These are phyloP conservation scores for Oryza coarctata DNA, from an alignment of 176 grass and related monocot genomes.

Conservation along the genomic window DNA sequence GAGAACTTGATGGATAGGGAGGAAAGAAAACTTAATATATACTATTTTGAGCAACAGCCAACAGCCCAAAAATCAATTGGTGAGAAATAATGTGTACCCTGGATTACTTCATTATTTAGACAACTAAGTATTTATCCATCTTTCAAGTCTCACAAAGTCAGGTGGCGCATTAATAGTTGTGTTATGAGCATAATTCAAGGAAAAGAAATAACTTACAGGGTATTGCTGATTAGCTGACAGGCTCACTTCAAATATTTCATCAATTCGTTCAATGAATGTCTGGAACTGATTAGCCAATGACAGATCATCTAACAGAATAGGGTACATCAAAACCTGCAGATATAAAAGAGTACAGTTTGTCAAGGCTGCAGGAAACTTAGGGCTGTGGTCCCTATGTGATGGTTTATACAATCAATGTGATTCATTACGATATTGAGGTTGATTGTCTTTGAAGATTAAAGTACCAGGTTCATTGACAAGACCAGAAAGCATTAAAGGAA, in stretches of 20 bases:
- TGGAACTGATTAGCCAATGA: slow-evolving; percentile 87
- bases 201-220: slow-evolving; percentile 57
- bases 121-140: slow-evolving; percentile 2
- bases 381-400: background rate
- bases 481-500: background rate
- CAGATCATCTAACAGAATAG: slow-evolving; percentile 68
- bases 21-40: background rate
- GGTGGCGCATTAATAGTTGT: slow-evolving; percentile 2
- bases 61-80: background rate
- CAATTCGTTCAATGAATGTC: slow-evolving; percentile 81
- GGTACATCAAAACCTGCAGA: slow-evolving; percentile 86
- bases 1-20: background rate
- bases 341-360: slow-evolving; percentile 3
- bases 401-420: slow-evolving; percentile 8
- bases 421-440: background rate
- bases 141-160: slow-evolving; percentile 11
- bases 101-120: slow-evolving; percentile 4
- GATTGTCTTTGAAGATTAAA: slow-evolving; percentile 11
- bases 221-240: slow-evolving; percentile 94
- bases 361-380: slow-evolving; percentile 23
- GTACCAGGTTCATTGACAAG: slow-evolving; percentile 7
- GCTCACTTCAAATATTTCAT: slow-evolving; percentile 76
- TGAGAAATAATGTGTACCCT: slow-evolving; percentile 10
- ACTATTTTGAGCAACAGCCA: slow-evolving; percentile 12
- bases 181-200: slow-evolving; percentile 3